Base-by-base conservation (phyloP, 495 filamentous ascomycete species). In the Choiromyces venosus region DNA sequence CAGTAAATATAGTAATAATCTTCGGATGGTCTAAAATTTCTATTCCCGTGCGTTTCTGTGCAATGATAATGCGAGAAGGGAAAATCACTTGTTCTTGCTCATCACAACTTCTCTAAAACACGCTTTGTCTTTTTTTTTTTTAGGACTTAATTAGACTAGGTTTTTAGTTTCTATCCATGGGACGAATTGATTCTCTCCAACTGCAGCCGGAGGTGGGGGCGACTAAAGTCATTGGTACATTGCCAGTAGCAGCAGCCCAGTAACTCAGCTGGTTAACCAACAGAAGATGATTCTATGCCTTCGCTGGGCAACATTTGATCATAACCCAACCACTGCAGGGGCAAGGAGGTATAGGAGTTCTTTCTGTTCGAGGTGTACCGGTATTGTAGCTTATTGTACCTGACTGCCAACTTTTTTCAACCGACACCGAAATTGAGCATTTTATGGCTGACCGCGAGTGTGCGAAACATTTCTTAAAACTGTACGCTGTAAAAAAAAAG, bases 41-140 rank as follows among this genome's bases (percentile, higher is more conserved):
- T 61, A 61, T 61, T 61, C 25, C n/a, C 10, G 52, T 61, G 25
- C 10, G 2, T 25, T 14, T 61, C 25, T 61, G 52, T 61, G 52
- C 52, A 61, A 61, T 61, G 52, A 29, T 14, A 61, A 33, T 33
- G 52, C 52, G 52, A 61, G 52, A 61, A 61, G n/a, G 52, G 52
- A 33, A 61, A 61, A 61, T 61, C 52, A 61, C 52, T 61, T 33
- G 25, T 61, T 61, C 52, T 33, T 33, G 52, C 52, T 29, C 52
- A 33, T 8, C 52, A 29, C 52, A 16, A 29, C n/a, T 61, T 25
- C 25, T 33, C 25, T 29, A 12, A 61, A 61, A 61, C 52, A 33
- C 52, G 25, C 52, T 61, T 61, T 61, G 25, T 25, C 52, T 61
- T 61, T 56, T 61, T 61, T 61, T 61, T 61, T 56, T 61, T 61